Evolutionary conservation across 1,284 basidiomycete species (phyloP).

Genomic region (Malassezia sp.): DNA sequence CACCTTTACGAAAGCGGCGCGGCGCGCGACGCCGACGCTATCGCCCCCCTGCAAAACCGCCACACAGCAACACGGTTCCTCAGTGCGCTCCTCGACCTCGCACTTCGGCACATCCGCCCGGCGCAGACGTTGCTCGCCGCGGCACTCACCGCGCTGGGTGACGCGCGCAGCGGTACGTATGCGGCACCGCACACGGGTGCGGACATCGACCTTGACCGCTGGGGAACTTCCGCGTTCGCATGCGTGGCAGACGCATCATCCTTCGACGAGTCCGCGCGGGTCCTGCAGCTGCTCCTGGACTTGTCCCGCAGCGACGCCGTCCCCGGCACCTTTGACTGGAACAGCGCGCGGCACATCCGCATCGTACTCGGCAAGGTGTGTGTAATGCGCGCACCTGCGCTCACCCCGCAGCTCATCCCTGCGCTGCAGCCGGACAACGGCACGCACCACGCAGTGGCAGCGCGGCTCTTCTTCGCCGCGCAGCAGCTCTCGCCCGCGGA

Average conservation of each 20-base stretch:
- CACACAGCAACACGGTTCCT: too few relatives aligned
- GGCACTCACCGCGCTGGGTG: conserved; percentile 12
- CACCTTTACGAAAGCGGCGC: too few relatives aligned
- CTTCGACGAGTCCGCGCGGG: not conserved
- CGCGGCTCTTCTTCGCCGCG: conserved; percentile 67
- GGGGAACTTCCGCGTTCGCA: conserved; percentile 1
- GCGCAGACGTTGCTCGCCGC: not conserved
- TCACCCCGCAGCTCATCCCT: too few relatives aligned
- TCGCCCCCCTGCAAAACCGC: too few relatives aligned
- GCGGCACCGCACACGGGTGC: not conserved
- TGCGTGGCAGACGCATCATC: not conserved
- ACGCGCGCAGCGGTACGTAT: not conserved
- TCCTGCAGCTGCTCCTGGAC: conserved; percentile 1
- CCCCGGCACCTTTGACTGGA: not conserved
- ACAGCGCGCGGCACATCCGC: too few relatives aligned
- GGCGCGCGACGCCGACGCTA: too few relatives aligned
- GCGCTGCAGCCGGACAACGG: conserved; percentile 62
- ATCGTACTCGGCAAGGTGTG: too few relatives aligned
- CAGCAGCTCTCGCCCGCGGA: conserved; percentile 13
- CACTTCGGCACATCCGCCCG: not conserved
- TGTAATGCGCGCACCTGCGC: too few relatives aligned
- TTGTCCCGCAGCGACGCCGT: not conserved
- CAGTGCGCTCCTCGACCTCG: too few relatives aligned
- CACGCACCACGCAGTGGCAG: conserved; percentile 68
- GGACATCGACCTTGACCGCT: not conserved